These are phyloP conservation scores for Ganoderma lucidum DNA, from an alignment of 1,284 basidiomycete species.

Conservation along the genomic window DNA sequence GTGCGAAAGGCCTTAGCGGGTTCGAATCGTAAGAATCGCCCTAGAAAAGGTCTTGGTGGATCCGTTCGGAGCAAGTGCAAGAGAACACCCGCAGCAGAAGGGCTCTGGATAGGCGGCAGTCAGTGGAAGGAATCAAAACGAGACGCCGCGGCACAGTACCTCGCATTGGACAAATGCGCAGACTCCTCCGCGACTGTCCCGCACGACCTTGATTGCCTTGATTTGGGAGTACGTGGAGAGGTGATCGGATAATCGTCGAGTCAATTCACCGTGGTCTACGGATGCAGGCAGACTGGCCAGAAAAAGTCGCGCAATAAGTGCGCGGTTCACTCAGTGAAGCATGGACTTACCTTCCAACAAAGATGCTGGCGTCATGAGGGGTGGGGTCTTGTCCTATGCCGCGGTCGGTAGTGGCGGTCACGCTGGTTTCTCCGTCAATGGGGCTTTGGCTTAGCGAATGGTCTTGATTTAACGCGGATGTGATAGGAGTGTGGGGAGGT, in stretches of 20 bases:
- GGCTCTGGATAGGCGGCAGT: slow-evolving; percentile 50
- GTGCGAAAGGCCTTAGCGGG: slow-evolving; percentile 79
- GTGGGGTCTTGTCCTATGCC: slow-evolving; percentile 42
- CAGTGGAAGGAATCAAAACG: slow-evolving; percentile 22
- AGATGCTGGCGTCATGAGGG: slow-evolving; percentile 79
- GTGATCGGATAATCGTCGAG: slow-evolving; percentile 64
- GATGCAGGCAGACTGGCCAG: slow-evolving; percentile 67
- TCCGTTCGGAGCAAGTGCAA: slow-evolving; percentile 65
- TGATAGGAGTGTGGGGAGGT: slow-evolving; percentile 35
- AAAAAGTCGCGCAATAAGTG: slow-evolving; percentile 15
- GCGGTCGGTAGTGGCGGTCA: background rate
- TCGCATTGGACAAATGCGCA: slow-evolving; percentile 86
- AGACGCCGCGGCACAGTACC: slow-evolving; percentile 46
- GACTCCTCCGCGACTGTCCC: slow-evolving; percentile 75
- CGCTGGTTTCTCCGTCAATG: background rate
- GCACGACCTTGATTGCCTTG: slow-evolving; percentile 76
- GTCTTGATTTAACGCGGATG: slow-evolving; percentile 23
- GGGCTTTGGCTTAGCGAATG: background rate
- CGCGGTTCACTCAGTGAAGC: background rate
- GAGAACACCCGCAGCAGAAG: slow-evolving; percentile 62
- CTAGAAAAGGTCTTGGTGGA: slow-evolving; percentile 67
- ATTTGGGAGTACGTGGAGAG: slow-evolving; percentile 68
- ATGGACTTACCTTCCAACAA: slow-evolving; percentile 73
- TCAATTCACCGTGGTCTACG: slow-evolving; percentile 68
- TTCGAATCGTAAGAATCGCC: slow-evolving; percentile 76